Evolutionary conservation across 257 asterid species (phyloP), one percentile per base, ranked within the genome.

Genomic region (Nicotiana sylvestris): DNA sequence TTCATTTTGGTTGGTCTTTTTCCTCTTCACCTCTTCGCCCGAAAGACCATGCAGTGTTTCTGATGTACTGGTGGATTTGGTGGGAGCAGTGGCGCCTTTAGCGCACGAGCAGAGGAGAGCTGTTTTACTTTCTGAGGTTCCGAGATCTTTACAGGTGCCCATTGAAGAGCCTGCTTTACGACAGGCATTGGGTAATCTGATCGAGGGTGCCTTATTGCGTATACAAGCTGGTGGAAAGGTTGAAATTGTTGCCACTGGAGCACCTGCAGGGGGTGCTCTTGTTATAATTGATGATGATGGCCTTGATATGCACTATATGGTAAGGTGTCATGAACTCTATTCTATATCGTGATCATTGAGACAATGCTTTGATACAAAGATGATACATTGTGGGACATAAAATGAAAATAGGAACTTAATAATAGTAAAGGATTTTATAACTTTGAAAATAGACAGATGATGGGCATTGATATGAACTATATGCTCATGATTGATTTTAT

Each of bases 231-330:
- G 97, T 61, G 99, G 98, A 57, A 90, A 89, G 84, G 89, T 93
- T 70, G 94, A 90, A 83, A 91, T 96, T 32, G 79, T 93, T 82
- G 93, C 92, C 53, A 88, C 94, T 13, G 92, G 83, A 84, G 95
- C 98, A 16, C 98, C 99, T 16, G 97, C 98, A 6, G 98, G 98
- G 5, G 99, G 98, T 15, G 94, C 88, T 76, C 96, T 96, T 32
- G 82, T 96, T 85, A 89, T 94, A 87, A 89, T 96, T 53, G 99
- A 94, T 32, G 99, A 96, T 60, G 96, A 96, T 84, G 99, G 99
- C 37, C 98, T 95, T 78, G 98, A 94, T 88, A 96, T 96, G 99
- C 99, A 92, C 81, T 96, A 89, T 82, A 96, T 94, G 99, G 99
- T 96, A 96, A 39, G 7, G 82, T 61, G 27, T 79, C 46, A 37